Base-by-base conservation (phyloP, 192 early-diverging fungal genomes). In the Coemansia sp. region DNA sequence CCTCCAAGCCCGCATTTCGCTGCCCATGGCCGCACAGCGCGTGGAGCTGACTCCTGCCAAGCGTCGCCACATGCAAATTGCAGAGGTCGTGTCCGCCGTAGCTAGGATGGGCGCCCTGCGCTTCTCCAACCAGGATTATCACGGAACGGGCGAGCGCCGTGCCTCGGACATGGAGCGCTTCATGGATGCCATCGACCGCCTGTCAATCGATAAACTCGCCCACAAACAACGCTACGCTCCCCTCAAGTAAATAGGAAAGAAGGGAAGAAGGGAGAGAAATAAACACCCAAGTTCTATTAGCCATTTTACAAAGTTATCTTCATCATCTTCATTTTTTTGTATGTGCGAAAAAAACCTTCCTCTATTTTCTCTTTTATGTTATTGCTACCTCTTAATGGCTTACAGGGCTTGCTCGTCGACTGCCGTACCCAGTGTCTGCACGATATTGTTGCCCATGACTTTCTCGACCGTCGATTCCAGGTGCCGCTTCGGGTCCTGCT, bases 401-500 rank as follows among this genome's bases (percentile, higher is more conserved):
- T 17, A 91, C 41, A 91, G 87, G 7, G 87, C 85, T 26, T 85
- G 84, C 22, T 86, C 81, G 63, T 97, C 92, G 38, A 97, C 82
- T 83, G 95, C 95, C 9, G 90, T 90, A 21, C 90, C 95, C 58
- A 98, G 83, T 22, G 91, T 87, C 82, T 97, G 94, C 5, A 99
- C 92, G 83, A 99, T 97, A 72, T 97, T 99, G 72, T 89, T 87
- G 55, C 89, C 85, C 95, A 99, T 98, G 32, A 89, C 86, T 26
- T 85, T 81, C 62, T 97, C 95, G 3, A 97, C 93, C 26, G 88
- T 95, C 34, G 91, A 87, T 74, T 95, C 93, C 64, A 99, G 79
- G 77, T 99, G 98, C 65, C 95, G 87, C 84, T 99, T 99, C 14
- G 98, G 98, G 68, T 99, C 98, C 80, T 99, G 94, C 74, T 99